Evolutionary conservation across 2,329 filamentous ascomycete genomes (phyloP).

Genomic region (Elsinoe ampelina): DNA sequence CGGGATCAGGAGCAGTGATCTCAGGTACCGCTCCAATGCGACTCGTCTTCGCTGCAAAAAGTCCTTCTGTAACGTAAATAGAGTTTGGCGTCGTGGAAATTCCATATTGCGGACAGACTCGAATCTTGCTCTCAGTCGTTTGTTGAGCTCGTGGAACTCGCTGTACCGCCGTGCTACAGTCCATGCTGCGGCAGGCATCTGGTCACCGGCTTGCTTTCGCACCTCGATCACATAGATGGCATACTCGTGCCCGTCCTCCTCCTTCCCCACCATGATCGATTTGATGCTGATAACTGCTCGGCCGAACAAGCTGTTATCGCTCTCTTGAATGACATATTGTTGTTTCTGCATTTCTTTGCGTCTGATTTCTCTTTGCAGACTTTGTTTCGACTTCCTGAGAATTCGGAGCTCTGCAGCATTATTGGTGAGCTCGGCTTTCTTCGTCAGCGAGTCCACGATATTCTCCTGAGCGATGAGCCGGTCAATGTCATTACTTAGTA

Average conservation of each 20-base stretch:
- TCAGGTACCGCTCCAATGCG: slow-evolving; percentile 75
- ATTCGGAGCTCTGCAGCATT: slow-evolving; percentile 91
- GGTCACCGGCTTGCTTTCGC: slow-evolving; percentile 77
- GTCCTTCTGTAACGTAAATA: slow-evolving; percentile 94
- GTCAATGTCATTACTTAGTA: slow-evolving; percentile 82
- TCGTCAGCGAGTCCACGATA: slow-evolving; percentile 80
- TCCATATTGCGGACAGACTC: slow-evolving; percentile 81
- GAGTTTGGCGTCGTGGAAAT: slow-evolving; percentile 81
- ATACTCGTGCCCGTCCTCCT: slow-evolving; percentile 87
- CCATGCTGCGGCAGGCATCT: slow-evolving; percentile 96
- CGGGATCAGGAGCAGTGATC: slow-evolving; percentile 64
- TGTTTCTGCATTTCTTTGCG: slow-evolving; percentile 92
- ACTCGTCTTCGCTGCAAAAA: slow-evolving; percentile 82
- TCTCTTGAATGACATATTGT: slow-evolving; percentile 95
- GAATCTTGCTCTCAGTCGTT: slow-evolving; percentile 74
- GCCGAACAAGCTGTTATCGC: slow-evolving; percentile 92
- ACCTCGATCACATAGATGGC: slow-evolving; percentile 92
- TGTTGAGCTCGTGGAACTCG: slow-evolving; percentile 93
- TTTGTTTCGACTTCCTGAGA: slow-evolving; percentile 84
- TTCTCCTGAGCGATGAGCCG: slow-evolving; percentile 78
- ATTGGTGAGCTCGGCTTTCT: slow-evolving; percentile 94
- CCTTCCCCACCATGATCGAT: slow-evolving; percentile 81
- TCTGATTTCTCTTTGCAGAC: slow-evolving; percentile 81
- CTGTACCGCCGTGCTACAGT: slow-evolving; percentile 86
- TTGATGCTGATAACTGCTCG: slow-evolving; percentile 84